Conservation (phyloP, 306 rosid genomes). For the Rubus parviflorus region DNA sequence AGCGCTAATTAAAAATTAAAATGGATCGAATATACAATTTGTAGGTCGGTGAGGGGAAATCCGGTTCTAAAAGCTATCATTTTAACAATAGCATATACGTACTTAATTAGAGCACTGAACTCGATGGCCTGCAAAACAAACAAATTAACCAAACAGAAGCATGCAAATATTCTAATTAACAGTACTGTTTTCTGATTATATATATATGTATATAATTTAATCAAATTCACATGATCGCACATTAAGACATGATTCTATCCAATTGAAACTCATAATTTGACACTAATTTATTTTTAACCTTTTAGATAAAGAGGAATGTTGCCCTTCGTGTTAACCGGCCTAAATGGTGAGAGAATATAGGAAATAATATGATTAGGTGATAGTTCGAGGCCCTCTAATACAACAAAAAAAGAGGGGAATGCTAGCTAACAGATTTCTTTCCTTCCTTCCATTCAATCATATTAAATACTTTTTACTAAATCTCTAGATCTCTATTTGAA, state of each 20-base stretch:
- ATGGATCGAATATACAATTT: background rate
- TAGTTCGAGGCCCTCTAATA: no score
- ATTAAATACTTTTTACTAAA: no score
- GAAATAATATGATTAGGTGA: no score
- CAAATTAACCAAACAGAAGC: background rate
- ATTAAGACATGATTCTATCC: background rate
- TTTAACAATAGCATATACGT: background rate
- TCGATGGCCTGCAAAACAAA: background rate
- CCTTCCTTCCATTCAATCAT: no score
- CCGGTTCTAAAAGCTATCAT: background rate
- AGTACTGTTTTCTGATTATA: background rate
- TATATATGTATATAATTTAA: background rate
- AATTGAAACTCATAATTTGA: background rate
- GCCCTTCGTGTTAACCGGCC: no score
- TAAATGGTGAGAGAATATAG: no score
- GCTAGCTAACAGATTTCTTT: no score
- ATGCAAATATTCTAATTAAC: background rate
- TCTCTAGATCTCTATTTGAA: no score
- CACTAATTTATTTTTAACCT: background rate
- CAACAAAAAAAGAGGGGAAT: no score
- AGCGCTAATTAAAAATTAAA: background rate
- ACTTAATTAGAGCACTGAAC: background rate
- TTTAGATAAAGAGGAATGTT: no score
- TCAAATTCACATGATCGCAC: background rate
- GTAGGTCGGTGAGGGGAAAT: conserved; percentile 9